phyloP scores from a whole-genome alignment of 495 filamentous ascomycete genomes.

The Trichoderma erinaceum region DNA sequence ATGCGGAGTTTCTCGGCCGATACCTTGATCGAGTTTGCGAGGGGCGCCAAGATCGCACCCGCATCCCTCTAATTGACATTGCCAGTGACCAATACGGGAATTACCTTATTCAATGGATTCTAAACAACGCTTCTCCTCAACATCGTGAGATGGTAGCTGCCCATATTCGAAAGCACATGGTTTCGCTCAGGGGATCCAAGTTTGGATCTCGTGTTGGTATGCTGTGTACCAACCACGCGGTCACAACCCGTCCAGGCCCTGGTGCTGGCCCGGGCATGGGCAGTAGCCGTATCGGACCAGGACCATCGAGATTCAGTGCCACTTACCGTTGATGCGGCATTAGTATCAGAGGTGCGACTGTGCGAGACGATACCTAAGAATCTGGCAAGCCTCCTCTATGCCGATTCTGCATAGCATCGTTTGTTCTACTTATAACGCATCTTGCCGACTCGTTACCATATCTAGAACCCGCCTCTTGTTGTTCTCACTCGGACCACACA shows the following conservation, averaged over 20 bases:
- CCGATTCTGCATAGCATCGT: background rate
- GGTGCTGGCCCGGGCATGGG: conserved; percentile 57
- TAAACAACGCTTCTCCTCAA: conserved; percentile 76
- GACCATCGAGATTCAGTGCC: conserved; percentile 40
- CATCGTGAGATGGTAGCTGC: conserved; percentile 89
- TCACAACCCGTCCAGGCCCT: conserved; percentile 77
- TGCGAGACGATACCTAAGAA: background rate
- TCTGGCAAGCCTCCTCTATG: background rate
- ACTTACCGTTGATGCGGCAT: conserved; percentile 40
- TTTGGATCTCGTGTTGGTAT: conserved; percentile 97
- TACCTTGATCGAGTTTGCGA: conserved; percentile 94
- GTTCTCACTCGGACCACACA: background rate
- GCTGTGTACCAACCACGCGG: conserved; percentile 93
- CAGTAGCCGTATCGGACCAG: conserved; percentile 46
- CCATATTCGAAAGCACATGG: conserved; percentile 98
- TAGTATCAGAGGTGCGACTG: background rate
- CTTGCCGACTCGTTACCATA: conserved; percentile 10
- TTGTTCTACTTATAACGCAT: background rate
- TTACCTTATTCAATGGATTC: conserved; percentile 94
- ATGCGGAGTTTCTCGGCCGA: conserved; percentile 80
- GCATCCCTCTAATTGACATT: conserved; percentile 97
- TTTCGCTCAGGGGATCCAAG: conserved; percentile 95
- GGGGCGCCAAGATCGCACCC: conserved; percentile 80
- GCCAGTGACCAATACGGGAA: conserved; percentile 98
- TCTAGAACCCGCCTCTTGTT: background rate